Conservation (phyloP, 2,329 filamentous ascomycete species). For the Taxawa tesnikishii region DNA sequence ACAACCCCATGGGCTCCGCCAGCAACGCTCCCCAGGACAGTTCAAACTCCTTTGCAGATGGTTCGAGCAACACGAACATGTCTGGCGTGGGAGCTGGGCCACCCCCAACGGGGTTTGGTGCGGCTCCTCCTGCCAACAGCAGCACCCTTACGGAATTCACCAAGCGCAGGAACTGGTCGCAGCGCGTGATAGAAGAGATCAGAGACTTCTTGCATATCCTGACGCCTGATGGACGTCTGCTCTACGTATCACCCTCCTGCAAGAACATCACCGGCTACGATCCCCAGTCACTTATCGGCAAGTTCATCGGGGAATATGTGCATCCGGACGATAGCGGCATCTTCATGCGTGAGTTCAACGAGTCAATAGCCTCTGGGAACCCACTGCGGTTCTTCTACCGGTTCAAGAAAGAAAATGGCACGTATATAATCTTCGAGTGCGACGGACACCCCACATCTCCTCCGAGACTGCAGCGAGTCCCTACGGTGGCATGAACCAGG, state of each 20-base stretch:
- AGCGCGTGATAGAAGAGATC: constrained; percentile 78
- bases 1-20: no score
- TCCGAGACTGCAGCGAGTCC: constrained; percentile 37
- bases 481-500: constrained; percentile 11
- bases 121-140: constrained; percentile 27
- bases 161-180: constrained; percentile 67
- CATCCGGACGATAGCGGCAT: constrained; percentile 76
- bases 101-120: constrained; percentile 41
- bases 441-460: constrained; percentile 84
- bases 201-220: constrained; percentile 82
- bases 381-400: constrained; percentile 77
- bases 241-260: constrained; percentile 75
- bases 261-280: constrained; percentile 64
- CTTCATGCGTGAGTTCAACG: constrained; percentile 79
- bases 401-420: constrained; percentile 61
- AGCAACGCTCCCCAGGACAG: constrained; percentile 9
- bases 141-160: constrained; percentile 55
- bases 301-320: constrained; percentile 68
- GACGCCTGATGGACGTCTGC: constrained; percentile 69
- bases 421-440: constrained; percentile 75
- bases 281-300: constrained; percentile 56
- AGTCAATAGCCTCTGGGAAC: constrained; percentile 73
- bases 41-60: constrained; percentile 7
- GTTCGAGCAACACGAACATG: constrained; percentile 19
- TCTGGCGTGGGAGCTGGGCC: constrained; percentile 41